These are phyloP conservation scores for Cucurbita argyrosperma DNA, from an alignment of 306 rosid species.

Conservation along the genomic window DNA sequence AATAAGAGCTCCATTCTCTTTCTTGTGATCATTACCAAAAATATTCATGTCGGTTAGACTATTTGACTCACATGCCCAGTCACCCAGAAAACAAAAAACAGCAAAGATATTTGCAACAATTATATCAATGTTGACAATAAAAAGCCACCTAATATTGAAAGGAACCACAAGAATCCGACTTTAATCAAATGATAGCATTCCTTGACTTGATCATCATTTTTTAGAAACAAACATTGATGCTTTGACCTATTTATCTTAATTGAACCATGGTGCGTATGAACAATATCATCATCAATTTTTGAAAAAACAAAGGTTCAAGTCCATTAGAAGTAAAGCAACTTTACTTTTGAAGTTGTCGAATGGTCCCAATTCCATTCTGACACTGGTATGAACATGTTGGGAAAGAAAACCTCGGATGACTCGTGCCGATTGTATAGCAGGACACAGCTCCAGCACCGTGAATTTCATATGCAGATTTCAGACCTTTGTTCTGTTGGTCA, in stretches of 20 bases:
- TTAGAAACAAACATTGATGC: not conserved
- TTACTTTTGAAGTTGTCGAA: slow-evolving; percentile 61
- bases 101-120: not conserved
- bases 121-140: not conserved
- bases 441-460: slow-evolving; percentile 79
- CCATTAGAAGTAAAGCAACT: slow-evolving; percentile 1
- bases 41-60: not conserved
- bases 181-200: not conserved
- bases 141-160: not conserved
- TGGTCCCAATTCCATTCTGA: slow-evolving; percentile 30
- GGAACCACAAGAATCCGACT: not conserved
- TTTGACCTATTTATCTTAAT: not conserved
- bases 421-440: slow-evolving; percentile 48
- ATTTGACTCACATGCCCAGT: not conserved
- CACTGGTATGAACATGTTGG: slow-evolving; percentile 56
- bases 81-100: not conserved
- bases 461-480: slow-evolving; percentile 53
- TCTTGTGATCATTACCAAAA: not conserved
- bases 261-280: not conserved
- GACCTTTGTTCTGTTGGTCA: slow-evolving; percentile 29
- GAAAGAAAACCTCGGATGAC: slow-evolving; percentile 44
- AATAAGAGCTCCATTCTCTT: not conserved
- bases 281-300: not conserved
- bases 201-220: not conserved
- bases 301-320: not conserved